Conservation (phyloP, 805 yeast genomes). For the Huiozyma naganishii region DNA sequence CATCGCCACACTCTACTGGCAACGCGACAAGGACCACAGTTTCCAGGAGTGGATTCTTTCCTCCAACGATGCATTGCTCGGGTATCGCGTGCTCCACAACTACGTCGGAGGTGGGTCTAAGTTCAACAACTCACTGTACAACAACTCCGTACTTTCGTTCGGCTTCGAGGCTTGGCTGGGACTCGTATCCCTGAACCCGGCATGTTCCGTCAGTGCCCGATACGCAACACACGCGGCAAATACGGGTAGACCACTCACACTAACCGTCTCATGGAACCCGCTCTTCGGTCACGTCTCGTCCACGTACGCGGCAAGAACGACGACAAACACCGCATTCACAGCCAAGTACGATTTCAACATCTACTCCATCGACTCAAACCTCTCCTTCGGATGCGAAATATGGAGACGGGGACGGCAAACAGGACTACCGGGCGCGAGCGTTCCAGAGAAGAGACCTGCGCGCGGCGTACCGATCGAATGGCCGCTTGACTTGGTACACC, state of each 20-base stretch:
- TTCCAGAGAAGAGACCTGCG: neutral
- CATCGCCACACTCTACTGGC: slow-evolving; percentile 57
- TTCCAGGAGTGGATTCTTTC: slow-evolving; percentile 71
- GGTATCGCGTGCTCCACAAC: slow-evolving; percentile 70
- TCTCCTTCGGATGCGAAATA: slow-evolving; percentile 77
- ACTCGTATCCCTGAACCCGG: slow-evolving; percentile 74
- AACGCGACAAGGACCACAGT: slow-evolving; percentile 50
- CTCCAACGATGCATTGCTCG: slow-evolving; percentile 73
- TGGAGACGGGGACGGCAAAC: slow-evolving; percentile 35
- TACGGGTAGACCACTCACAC: slow-evolving; percentile 80
- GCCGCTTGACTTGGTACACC: neutral
- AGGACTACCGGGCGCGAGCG: neutral
- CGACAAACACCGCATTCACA: slow-evolving; percentile 62
- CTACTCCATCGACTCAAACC: slow-evolving; percentile 80
- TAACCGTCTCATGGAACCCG: slow-evolving; percentile 83
- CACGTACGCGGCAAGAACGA: slow-evolving; percentile 76
- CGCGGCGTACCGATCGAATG: neutral
- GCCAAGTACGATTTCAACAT: slow-evolving; percentile 83
- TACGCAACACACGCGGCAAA: slow-evolving; percentile 78
- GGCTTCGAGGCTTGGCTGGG: slow-evolving; percentile 92
- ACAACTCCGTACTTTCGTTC: slow-evolving; percentile 54
- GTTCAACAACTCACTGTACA: slow-evolving; percentile 35
- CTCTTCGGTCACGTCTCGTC: slow-evolving; percentile 81
- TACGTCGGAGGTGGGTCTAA: slow-evolving; percentile 32
- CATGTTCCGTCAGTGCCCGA: slow-evolving; percentile 72